Evolutionary conservation across 1,284 basidiomycete genomes (phyloP).

Genomic region (Lentinula novae-zelandiae): DNA sequence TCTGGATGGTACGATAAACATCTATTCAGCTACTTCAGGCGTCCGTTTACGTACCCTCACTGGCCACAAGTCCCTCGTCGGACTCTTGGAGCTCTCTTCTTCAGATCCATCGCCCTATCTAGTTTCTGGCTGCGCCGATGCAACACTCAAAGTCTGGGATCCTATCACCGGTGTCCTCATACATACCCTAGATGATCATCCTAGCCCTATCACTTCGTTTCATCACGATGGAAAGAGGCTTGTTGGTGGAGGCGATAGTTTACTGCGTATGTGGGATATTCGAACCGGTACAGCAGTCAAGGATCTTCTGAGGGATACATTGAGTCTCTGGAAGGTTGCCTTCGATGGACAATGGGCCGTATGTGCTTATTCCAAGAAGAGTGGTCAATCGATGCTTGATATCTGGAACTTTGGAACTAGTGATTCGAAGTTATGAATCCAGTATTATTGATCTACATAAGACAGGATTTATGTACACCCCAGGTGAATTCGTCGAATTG

Average conservation of each 20-base stretch:
- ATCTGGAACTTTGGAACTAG: conserved; percentile 83
- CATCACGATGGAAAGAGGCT: conserved; percentile 97
- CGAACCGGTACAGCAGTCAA: conserved; percentile 80
- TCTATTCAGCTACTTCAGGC: conserved; percentile 86
- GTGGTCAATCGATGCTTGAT: conserved; percentile 68
- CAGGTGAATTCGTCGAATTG: background rate
- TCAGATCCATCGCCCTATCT: conserved; percentile 51
- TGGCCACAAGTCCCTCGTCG: conserved; percentile 87
- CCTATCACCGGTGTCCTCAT: conserved; percentile 76
- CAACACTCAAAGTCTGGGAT: conserved; percentile 90
- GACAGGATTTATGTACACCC: too few relatives aligned
- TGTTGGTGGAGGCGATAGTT: conserved; percentile 90
- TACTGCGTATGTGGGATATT: conserved; percentile 95
- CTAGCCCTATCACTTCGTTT: conserved; percentile 95
- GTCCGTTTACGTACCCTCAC: conserved; percentile 75
- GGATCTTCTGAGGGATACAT: conserved; percentile 84
- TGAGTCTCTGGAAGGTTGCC: conserved; percentile 93
- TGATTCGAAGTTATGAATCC: conserved; percentile 13
- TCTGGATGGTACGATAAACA: conserved; percentile 92
- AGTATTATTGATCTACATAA: too few relatives aligned
- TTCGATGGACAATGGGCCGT: conserved; percentile 91
- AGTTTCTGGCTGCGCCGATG: conserved; percentile 92
- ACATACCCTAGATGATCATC: conserved; percentile 76
- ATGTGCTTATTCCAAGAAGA: conserved; percentile 58
- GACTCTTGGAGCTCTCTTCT: conserved; percentile 80